Evolutionary conservation across 1,139 yeast species (phyloP), one percentile per base, ranked within the genome.

Genomic region (Hyphopichia wangnamkhiaoensis): DNA sequence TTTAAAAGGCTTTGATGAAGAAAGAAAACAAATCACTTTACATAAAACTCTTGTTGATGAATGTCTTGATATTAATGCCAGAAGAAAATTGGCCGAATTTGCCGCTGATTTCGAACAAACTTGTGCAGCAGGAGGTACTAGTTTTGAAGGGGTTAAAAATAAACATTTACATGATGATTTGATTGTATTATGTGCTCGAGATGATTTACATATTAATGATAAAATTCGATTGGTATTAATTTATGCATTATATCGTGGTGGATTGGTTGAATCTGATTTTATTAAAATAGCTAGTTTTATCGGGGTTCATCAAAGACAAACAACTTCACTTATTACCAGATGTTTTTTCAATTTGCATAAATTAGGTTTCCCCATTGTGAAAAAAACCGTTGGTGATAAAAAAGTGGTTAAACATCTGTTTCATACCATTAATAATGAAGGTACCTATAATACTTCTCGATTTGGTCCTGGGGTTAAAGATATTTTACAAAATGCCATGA

Each of bases 231-330:
- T 87, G 33, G 76, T 93, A n/a, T 68, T 88, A 23, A 66, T 86
- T 4, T 93, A 93, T 60, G 85, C 91, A 1, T 61, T 90, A 29
- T 86, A 82, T 59, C 74, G 98, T 48, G 93, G 94, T 4, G 98
- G 99, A 0, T 68, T 93, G 21, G 73, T 88, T 14, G 84, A 82
- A 49, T 59, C 73, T 7, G 99, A 93, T 65, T 79, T 85, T 48
- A 64, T 68, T 37, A 90, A 93, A 54, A 63, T 93, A 33, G 75
- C 83, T 34, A 66, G 73, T 39, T 94, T 91, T 53, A 79, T 87
- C 35, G 86, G 84, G 0, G 76, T 88, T 13, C 63, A 68, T 30
- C 75, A 78, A 37, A 68, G 70, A 17, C 94, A 86, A 35, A 70
- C 78, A 41, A 63, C 68, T 20, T 70, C 75, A 18, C 65, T 71